Percentiles rank a stretch among this genome's conserved stretches.
These are phyloP conservation scores for Verticillium nubilum DNA, from an alignment of 2,329 filamentous ascomycete genomes.

Conservation along the genomic window DNA sequence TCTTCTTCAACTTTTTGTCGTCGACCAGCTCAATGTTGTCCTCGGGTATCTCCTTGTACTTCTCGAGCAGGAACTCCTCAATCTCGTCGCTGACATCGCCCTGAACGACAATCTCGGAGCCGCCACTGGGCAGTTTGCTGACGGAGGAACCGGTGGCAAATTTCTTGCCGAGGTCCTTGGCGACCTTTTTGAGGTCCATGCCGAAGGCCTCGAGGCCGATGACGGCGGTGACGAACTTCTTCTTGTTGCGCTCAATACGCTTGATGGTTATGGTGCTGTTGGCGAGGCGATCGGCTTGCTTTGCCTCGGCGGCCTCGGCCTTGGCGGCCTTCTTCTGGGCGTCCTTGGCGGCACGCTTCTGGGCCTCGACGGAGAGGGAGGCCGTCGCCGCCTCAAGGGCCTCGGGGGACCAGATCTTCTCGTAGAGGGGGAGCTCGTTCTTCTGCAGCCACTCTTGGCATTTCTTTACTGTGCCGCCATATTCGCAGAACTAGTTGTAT, in stretches of 20 bases:
- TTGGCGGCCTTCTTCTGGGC: slow-evolving; percentile 95
- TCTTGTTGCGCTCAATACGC: slow-evolving; percentile 96
- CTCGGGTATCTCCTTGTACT: slow-evolving; percentile 85
- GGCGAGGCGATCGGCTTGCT: slow-evolving; percentile 76
- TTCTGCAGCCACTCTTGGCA: slow-evolving; percentile 93
- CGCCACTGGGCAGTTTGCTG: slow-evolving; percentile 78
- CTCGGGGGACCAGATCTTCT: slow-evolving; percentile 79
- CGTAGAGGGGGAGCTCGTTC: slow-evolving; percentile 68
- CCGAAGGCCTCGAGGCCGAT: slow-evolving; percentile 85
- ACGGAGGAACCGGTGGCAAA: slow-evolving; percentile 93
- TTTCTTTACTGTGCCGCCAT: slow-evolving; percentile 92
- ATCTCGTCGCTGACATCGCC: slow-evolving; percentile 95
- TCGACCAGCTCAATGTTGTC: slow-evolving; percentile 94
- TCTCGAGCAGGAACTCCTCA: slow-evolving; percentile 82
- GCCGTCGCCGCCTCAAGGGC: slow-evolving; percentile 79
- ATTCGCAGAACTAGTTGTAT: slow-evolving; percentile 84
- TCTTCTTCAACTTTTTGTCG: slow-evolving; percentile 80
- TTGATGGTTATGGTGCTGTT: slow-evolving; percentile 84
- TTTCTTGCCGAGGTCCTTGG: slow-evolving; percentile 97
- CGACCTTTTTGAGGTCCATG: slow-evolving; percentile 88
- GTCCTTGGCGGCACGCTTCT: slow-evolving; percentile 93
- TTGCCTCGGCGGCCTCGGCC: slow-evolving; percentile 79
- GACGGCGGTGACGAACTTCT: slow-evolving; percentile 94
- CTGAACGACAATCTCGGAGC: slow-evolving; percentile 96
- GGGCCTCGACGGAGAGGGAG: slow-evolving; percentile 80